These are phyloP conservation scores for Ettlia oleoabundans DNA, from an alignment of 139 green algal species.

Conservation along the genomic window DNA sequence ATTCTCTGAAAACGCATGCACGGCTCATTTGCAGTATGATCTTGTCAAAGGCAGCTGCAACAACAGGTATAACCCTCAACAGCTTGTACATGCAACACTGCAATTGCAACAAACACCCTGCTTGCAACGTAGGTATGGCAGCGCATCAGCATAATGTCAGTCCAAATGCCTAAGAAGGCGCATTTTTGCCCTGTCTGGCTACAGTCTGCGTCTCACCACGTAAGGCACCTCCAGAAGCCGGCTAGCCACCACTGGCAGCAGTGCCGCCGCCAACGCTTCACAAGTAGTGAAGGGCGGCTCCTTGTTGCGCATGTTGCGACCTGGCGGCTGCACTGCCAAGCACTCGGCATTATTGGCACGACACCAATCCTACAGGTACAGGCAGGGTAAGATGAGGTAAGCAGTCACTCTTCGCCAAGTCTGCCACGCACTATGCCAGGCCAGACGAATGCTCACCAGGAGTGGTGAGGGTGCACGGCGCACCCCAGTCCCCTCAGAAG, in stretches of 20 bases:
- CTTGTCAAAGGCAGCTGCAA: too few relatives aligned
- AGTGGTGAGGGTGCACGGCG: slow-evolving; percentile 63
- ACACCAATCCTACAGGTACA: slow-evolving; percentile 79
- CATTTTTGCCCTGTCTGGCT: too few relatives aligned
- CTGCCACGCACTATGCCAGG: too few relatives aligned
- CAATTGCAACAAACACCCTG: too few relatives aligned
- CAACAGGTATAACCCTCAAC: too few relatives aligned
- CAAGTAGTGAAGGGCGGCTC: slow-evolving; percentile 56
- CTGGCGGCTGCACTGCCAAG: slow-evolving; percentile 80
- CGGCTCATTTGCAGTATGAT: too few relatives aligned
- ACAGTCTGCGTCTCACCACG: slow-evolving; percentile 49
- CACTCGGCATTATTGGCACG: slow-evolving; percentile 55
- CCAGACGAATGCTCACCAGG: slow-evolving; percentile 69
- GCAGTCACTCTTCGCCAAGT: too few relatives aligned
- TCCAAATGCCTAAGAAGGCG: too few relatives aligned
- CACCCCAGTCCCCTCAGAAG: slow-evolving; percentile 77
- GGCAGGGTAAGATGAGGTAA: too few relatives aligned
- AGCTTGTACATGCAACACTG: too few relatives aligned
- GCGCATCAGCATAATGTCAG: background rate
- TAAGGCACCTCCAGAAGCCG: slow-evolving; percentile 58
- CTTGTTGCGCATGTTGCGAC: slow-evolving; percentile 52
- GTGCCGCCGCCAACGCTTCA: slow-evolving; percentile 51
- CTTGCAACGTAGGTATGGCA: too few relatives aligned
- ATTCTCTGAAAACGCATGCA: too few relatives aligned
- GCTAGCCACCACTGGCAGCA: slow-evolving; percentile 67